Evolutionary conservation across 108 stramenopile species (phyloP).

Genomic region (Cyclotella choctawhatcheeana): DNA sequence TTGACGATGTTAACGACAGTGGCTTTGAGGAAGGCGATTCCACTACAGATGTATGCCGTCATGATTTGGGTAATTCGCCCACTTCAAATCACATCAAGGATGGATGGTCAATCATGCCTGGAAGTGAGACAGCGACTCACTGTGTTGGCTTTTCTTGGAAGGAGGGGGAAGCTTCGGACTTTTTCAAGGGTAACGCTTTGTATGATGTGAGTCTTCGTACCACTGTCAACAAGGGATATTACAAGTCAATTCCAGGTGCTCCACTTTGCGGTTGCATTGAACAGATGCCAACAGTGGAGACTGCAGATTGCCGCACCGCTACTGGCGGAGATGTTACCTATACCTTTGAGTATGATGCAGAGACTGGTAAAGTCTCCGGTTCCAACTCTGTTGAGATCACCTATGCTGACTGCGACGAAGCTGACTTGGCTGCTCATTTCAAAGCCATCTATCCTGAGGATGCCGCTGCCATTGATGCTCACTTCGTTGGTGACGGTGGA

Average conservation of each 20-base stretch:
- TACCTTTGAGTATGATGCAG: constrained; percentile 17
- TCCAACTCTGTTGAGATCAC: constrained; percentile 18
- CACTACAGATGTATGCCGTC: constrained; percentile 36
- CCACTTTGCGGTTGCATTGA: constrained; percentile 57
- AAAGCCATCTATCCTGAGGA: constrained; percentile 19
- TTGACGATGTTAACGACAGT: constrained; percentile 10
- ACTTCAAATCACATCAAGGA: constrained; percentile 33
- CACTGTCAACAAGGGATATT: constrained; percentile 39
- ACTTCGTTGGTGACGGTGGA: constrained; percentile 23
- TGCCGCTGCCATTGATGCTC: constrained; percentile 16
- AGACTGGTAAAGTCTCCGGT: constrained; percentile 17
- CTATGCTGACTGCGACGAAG: constrained; percentile 13
- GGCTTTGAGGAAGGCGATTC: constrained; percentile 1
- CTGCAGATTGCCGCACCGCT: constrained; percentile 18
- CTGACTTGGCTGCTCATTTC: constrained; percentile 22
- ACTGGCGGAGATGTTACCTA: neutral
- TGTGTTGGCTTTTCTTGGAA: constrained; percentile 45
- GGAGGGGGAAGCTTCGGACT: constrained; percentile 12
- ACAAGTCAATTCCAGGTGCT: constrained; percentile 44
- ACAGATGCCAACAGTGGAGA: constrained; percentile 38
- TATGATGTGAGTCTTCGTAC: constrained; percentile 31
- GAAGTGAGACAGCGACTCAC: constrained; percentile 16
- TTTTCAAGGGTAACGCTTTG: constrained; percentile 29
- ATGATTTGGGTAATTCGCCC: constrained; percentile 34
- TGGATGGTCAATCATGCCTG: constrained; percentile 36